phyloP scores from a whole-genome alignment of 768 basidiomycete genomes.

The Lactarius deliciosus region DNA sequence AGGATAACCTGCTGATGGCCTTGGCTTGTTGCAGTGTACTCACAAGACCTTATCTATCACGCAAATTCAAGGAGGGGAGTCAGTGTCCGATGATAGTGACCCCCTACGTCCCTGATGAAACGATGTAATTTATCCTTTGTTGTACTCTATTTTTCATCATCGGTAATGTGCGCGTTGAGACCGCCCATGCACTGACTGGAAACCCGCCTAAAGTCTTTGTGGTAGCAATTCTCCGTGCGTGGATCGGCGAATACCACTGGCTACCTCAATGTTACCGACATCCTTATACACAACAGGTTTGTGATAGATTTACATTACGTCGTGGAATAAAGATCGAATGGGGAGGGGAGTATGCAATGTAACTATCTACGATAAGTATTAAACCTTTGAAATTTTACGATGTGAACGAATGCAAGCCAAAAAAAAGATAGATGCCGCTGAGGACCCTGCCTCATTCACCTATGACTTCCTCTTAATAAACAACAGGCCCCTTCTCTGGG shows the following conservation, averaged over 20 bases:
- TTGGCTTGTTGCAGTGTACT: conserved; percentile 17
- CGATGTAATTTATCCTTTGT: conserved; percentile 1
- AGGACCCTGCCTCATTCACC: not conserved
- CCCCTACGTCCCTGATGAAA: conserved; percentile 13
- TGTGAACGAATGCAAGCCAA: not conserved
- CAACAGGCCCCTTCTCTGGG: conserved; percentile 20
- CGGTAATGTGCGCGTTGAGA: not conserved
- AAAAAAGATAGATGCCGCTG: not conserved
- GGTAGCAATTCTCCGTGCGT: not conserved
- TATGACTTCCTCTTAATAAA: conserved; percentile 12
- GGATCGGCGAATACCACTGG: too few species aligned
- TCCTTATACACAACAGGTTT: not conserved
- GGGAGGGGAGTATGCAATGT: not conserved
- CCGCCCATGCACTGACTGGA: too few species aligned
- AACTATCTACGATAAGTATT: not conserved
- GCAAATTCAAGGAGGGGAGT: conserved; percentile 27
- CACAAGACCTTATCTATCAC: conserved; percentile 26
- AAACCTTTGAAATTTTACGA: not conserved
- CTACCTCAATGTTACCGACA: too few species aligned
- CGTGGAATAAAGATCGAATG: not conserved
- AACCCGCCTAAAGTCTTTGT: too few species aligned
- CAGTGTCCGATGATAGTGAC: conserved; percentile 30
- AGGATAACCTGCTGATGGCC: not conserved
- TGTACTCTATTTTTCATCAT: not conserved
- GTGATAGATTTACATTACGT: not conserved